Conservation (phyloP, 2,329 filamentous ascomycete genomes). For the Sclerotiophoma versabilis region DNA sequence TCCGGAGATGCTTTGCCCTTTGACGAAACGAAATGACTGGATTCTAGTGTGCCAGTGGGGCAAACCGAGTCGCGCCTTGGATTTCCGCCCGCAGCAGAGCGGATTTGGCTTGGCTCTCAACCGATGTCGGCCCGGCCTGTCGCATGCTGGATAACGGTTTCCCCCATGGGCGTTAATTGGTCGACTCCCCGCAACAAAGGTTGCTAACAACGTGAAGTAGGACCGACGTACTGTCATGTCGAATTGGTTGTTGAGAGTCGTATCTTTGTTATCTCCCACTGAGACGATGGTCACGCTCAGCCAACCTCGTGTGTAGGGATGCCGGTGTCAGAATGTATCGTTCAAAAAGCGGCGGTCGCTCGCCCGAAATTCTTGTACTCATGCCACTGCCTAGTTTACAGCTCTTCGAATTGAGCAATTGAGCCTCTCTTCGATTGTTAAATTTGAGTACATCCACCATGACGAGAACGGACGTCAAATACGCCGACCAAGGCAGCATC, state of each 20-base stretch:
- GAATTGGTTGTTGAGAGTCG: not conserved
- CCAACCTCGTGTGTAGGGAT: not conserved
- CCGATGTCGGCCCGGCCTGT: constrained; percentile 15
- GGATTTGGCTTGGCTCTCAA: constrained; percentile 1
- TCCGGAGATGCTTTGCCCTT: not conserved
- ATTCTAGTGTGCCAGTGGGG: not conserved
- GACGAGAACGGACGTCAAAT: constrained; percentile 7
- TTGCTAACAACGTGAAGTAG: constrained; percentile 7
- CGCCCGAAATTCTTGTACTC: not conserved
- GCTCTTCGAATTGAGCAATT: not conserved
- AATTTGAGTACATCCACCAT: constrained; percentile 1
- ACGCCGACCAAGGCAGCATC: constrained; percentile 13
- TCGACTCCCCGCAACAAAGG: not conserved
- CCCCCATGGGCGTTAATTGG: constrained; percentile 13
- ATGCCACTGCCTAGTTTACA: not conserved
- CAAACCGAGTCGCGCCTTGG: not conserved
- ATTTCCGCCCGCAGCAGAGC: not conserved
- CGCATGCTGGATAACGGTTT: not conserved
- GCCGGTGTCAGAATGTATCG: not conserved
- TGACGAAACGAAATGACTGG: constrained; percentile 15
- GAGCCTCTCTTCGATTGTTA: not conserved
- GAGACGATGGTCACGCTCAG: not conserved
- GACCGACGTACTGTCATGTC: constrained; percentile 1
- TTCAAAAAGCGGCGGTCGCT: constrained; percentile 7
- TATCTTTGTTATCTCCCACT: constrained; percentile 22